phyloP scores from a whole-genome alignment of 1,284 basidiomycete species.

The Rhodofomes roseus region DNA sequence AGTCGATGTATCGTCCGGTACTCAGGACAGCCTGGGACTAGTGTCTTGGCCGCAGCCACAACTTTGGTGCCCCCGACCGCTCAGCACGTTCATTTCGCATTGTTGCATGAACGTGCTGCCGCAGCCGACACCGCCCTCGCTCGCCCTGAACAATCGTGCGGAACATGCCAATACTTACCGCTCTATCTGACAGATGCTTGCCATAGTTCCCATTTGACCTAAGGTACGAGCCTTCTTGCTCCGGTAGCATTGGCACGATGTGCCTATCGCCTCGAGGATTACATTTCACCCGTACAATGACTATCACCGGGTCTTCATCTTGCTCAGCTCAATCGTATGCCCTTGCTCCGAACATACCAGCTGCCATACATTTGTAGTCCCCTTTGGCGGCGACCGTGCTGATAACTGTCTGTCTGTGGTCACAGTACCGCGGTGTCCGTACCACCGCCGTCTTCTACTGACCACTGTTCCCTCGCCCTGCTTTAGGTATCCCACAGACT shows the following conservation, averaged over 20 bases:
- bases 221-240: background rate
- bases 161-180: background rate
- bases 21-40: background rate
- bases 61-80: background rate
- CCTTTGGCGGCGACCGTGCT: no score
- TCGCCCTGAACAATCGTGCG: background rate
- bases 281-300: background rate
- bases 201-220: background rate
- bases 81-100: background rate
- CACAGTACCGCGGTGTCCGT: no score
- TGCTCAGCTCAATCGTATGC: background rate
- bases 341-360: background rate
- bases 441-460: no score
- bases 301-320: background rate
- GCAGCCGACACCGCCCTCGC: background rate
- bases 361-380: background rate
- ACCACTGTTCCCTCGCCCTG: no score
- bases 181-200: background rate
- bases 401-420: no score
- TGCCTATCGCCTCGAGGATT: background rate
- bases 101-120: background rate
- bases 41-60: background rate
- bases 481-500: no score
- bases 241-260: background rate
- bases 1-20: background rate